phyloP scores from a whole-genome alignment of 345 rosid species.

The Melastoma malabathricum region DNA sequence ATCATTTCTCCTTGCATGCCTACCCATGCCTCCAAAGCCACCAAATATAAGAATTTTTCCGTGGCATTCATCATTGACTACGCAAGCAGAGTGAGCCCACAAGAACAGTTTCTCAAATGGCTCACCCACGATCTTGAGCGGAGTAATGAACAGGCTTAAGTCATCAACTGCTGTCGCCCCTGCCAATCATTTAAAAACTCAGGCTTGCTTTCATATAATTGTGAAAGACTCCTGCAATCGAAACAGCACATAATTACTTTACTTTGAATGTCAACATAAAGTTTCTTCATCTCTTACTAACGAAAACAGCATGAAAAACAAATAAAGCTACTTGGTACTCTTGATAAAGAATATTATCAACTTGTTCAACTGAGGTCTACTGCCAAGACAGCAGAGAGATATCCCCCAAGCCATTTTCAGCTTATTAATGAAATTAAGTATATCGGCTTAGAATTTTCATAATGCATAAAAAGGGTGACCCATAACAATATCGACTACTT shows the following conservation, averaged over 20 bases:
- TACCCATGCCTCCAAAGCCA: constrained; percentile 90
- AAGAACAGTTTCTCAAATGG: constrained; percentile 65
- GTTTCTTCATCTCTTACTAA: no score
- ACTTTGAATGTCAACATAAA: no score
- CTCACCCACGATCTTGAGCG: constrained; percentile 38
- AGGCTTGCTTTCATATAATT: constrained; percentile 49
- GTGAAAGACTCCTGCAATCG: constrained; percentile 53
- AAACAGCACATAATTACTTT: constrained; percentile 6
- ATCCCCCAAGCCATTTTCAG: no score
- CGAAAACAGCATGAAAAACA: no score
- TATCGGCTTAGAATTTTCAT: no score
- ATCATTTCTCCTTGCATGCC: constrained; percentile 78
- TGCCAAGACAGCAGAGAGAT: no score
- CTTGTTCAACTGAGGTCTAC: no score
- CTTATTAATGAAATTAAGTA: no score
- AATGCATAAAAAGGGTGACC: no score
- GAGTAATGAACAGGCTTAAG: constrained; percentile 22
- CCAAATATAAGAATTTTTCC: constrained; percentile 52
- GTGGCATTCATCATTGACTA: constrained; percentile 13
- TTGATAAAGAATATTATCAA: no score
- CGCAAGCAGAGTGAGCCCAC: constrained; percentile 83
- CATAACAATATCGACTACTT: no score
- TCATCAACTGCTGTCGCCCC: constrained; percentile 29
- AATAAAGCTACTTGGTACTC: no score
- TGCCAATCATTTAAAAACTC: constrained; percentile 62